A percentile compares a stretch with the other conserved stretches of the same genome.
Evolutionary conservation across 1,139 yeast species (phyloP).

Genomic region (Oligophagozyma castellii): DNA sequence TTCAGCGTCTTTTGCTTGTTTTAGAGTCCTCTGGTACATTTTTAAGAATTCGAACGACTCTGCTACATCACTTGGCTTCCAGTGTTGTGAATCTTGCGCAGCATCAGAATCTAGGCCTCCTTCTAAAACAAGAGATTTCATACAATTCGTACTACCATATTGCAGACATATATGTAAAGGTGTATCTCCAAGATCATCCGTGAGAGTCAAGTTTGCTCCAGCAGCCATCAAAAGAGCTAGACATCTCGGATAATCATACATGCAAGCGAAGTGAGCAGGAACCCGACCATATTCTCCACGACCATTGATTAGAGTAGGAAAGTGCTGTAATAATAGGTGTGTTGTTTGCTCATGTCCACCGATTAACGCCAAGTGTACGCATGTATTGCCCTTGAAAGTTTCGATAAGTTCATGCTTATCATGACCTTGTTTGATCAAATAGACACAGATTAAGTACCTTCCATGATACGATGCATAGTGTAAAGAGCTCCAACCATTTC

Average conservation of each 20-base stretch:
- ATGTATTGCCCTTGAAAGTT: slow-evolving; percentile 57
- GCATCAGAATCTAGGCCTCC: slow-evolving; percentile 31
- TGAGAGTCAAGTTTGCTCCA: slow-evolving; percentile 58
- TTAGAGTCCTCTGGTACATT: slow-evolving; percentile 17
- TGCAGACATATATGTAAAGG: slow-evolving; percentile 74
- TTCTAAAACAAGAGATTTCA: slow-evolving; percentile 40
- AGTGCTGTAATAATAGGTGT: slow-evolving; percentile 69
- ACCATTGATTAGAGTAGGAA: slow-evolving; percentile 53
- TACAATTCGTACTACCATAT: slow-evolving; percentile 53
- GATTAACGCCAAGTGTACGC: slow-evolving; percentile 60
- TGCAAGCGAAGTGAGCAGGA: slow-evolving; percentile 63
- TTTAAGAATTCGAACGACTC: slow-evolving; percentile 34
- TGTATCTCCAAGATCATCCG: slow-evolving; percentile 57
- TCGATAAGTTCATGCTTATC: slow-evolving; percentile 34
- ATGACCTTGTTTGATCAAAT: slow-evolving; percentile 37
- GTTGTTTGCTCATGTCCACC: slow-evolving; percentile 69
- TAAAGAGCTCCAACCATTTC: slow-evolving; percentile 78
- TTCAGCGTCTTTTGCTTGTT: slow-evolving; percentile 7
- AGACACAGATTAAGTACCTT: slow-evolving; percentile 62
- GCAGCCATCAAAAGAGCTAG: slow-evolving; percentile 57
- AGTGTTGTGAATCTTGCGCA: slow-evolving; percentile 45
- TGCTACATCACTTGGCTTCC: slow-evolving; percentile 55
- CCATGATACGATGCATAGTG: slow-evolving; percentile 84
- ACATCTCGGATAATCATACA: slow-evolving; percentile 56
- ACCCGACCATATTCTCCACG: slow-evolving; percentile 47